These are phyloP conservation scores for Plantago elongata DNA, from an alignment of 257 asterid species.

Conservation along the genomic window DNA sequence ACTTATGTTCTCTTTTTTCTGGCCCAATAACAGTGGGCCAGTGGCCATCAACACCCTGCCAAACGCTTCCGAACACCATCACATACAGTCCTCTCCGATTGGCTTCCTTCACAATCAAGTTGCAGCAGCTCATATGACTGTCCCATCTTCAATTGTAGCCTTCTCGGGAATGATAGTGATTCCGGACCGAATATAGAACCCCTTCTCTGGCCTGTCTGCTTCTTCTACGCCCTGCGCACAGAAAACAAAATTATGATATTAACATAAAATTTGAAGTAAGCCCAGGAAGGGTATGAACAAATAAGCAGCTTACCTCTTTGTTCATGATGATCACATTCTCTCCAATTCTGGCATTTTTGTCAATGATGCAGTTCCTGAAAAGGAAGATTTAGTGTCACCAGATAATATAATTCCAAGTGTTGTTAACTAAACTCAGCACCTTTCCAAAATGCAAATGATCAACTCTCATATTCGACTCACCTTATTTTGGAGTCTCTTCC, in stretches of 20 bases:
- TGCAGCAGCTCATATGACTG: conserved; percentile 36
- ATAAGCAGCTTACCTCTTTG: conserved; percentile 62
- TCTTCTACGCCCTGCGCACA: conserved; percentile 67
- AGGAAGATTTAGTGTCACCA: neutral
- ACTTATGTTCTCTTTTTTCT: neutral
- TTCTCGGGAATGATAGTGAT: conserved; percentile 64
- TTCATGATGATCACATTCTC: conserved; percentile 74
- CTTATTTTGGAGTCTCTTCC: conserved; percentile 84
- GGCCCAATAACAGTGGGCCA: neutral
- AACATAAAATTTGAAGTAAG: neutral
- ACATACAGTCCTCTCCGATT: neutral
- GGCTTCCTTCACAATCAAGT: neutral
- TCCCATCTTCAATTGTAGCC: conserved; percentile 75
- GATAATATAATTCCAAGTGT: neutral
- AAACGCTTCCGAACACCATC: too few relatives aligned
- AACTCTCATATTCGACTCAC: conserved; percentile 26
- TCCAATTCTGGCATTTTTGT: conserved; percentile 90
- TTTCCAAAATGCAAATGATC: neutral
- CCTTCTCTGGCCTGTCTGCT: conserved; percentile 71
- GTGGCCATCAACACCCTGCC: neutral
- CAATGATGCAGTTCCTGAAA: conserved; percentile 82
- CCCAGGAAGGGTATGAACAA: neutral
- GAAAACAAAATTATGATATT: neutral
- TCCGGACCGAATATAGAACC: conserved; percentile 84
- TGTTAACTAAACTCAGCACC: neutral